Percentiles rank a stretch among this genome's conserved stretches.
Conservation (phyloP, 2,329 filamentous ascomycete genomes). For the Penicillium sp. region DNA sequence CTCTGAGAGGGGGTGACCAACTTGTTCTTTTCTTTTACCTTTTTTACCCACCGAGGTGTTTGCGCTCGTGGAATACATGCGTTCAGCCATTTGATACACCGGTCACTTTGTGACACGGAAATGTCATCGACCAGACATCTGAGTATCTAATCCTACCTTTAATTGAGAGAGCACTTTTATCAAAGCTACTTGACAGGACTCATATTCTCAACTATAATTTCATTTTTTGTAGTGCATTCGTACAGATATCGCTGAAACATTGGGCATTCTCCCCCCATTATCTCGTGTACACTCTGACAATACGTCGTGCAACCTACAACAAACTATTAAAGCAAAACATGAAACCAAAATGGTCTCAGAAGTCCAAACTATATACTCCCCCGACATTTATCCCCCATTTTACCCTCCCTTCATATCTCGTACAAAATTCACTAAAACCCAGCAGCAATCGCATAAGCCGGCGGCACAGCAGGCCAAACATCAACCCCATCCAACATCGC, state of each 20-base stretch:
- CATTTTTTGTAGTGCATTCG: background rate
- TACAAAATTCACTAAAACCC: constrained; percentile 11
- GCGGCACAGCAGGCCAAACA: constrained; percentile 37
- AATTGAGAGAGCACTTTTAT: background rate
- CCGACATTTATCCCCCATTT: background rate
- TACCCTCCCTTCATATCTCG: no score
- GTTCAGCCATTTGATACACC: background rate
- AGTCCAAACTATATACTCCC: background rate
- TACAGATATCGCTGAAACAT: background rate
- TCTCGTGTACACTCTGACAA: background rate
- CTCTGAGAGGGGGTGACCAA: background rate
- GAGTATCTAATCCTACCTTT: background rate
- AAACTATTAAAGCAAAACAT: background rate
- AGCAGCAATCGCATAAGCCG: constrained; percentile 16
- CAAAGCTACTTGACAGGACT: background rate
- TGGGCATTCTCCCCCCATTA: background rate
- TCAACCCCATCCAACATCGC: constrained; percentile 53
- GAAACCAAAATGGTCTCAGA: background rate
- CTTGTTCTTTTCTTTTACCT: background rate
- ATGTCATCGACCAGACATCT: background rate
- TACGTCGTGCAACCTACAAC: no score
- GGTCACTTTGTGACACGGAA: background rate
- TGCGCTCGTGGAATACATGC: background rate
- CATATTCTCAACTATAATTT: background rate
- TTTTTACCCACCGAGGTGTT: background rate